phyloP scores from a whole-genome alignment of 768 basidiomycete genomes.

The Guyanaporus albipodus region DNA sequence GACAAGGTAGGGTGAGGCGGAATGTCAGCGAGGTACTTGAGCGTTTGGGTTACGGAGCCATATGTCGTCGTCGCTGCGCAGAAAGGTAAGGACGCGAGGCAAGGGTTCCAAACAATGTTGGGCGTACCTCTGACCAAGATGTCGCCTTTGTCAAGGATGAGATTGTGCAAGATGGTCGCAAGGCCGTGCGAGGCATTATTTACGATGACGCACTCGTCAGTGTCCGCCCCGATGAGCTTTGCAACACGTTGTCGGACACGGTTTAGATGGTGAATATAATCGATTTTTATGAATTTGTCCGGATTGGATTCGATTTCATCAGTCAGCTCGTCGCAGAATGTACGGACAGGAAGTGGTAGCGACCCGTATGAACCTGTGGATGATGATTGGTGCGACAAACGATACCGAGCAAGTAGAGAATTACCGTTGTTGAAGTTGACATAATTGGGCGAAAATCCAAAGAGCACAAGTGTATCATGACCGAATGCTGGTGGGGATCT shows the following conservation, averaged over 20 bases:
- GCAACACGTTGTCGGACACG: conserved; percentile 46
- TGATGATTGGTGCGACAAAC: not conserved
- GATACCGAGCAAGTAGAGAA: conserved; percentile 1
- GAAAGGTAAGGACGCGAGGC: not conserved
- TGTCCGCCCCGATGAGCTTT: conserved; percentile 43
- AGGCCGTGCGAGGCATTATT: conserved; percentile 36
- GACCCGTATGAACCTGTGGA: conserved; percentile 58
- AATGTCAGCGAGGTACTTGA: conserved; percentile 52
- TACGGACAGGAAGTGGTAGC: conserved; percentile 48
- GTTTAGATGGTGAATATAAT: conserved; percentile 32
- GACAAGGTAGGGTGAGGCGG: conserved; percentile 50
- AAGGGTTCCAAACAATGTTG: not conserved
- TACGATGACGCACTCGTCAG: conserved; percentile 55
- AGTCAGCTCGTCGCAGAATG: conserved; percentile 40
- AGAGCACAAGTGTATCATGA: conserved; percentile 50
- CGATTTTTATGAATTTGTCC: conserved; percentile 49
- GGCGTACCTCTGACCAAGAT: conserved; percentile 47
- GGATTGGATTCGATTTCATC: conserved; percentile 49
- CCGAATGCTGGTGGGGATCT: conserved; percentile 47
- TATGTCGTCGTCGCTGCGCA: conserved; percentile 56
- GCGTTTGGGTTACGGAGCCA: conserved; percentile 46
- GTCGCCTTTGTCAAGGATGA: conserved; percentile 52
- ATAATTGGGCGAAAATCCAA: conserved; percentile 54
- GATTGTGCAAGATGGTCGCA: conserved; percentile 62
- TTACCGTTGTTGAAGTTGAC: conserved; percentile 64